Evolutionary conservation across 495 filamentous ascomycete species (phyloP).

Genomic region (Bacidia gigantensis): DNA sequence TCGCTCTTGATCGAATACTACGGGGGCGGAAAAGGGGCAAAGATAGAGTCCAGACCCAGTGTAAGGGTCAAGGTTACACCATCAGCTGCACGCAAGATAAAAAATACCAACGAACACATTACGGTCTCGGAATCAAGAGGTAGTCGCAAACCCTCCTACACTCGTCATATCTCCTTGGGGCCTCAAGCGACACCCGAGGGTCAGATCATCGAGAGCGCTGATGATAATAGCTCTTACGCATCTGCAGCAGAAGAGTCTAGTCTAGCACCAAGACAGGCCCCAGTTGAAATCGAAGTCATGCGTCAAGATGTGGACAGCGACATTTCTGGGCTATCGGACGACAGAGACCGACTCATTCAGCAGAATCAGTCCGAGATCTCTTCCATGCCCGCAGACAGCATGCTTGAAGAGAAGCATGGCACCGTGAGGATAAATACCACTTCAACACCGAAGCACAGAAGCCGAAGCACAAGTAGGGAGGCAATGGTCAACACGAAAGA

Average conservation of each 20-base stretch:
- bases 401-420: constrained; percentile 54
- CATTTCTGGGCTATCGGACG: constrained; percentile 36
- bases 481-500: constrained; percentile 35
- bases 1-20: constrained; percentile 97
- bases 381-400: constrained; percentile 78
- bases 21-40: constrained; percentile 62
- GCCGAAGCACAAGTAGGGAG: constrained; percentile 41
- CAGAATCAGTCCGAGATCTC: constrained; percentile 70
- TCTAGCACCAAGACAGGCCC: constrained; percentile 47
- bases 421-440: constrained; percentile 15
- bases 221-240: constrained; percentile 53
- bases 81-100: constrained; percentile 44
- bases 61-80: constrained; percentile 92
- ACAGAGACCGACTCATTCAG: constrained; percentile 42
- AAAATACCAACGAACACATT: constrained; percentile 53
- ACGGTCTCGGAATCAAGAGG: constrained; percentile 67
- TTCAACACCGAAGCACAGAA: constrained; percentile 36
- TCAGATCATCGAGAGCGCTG: constrained; percentile 31
- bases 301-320: constrained; percentile 43
- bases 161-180: constrained; percentile 46
- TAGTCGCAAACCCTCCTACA: constrained; percentile 50
- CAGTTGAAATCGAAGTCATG: constrained; percentile 76
- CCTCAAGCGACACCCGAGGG: constrained; percentile 38
- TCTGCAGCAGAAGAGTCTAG: constrained; percentile 69
- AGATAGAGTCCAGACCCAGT: constrained; percentile 61